Conservation (phyloP, 1,284 basidiomycete genomes). For the Vanrija humicola region DNA sequence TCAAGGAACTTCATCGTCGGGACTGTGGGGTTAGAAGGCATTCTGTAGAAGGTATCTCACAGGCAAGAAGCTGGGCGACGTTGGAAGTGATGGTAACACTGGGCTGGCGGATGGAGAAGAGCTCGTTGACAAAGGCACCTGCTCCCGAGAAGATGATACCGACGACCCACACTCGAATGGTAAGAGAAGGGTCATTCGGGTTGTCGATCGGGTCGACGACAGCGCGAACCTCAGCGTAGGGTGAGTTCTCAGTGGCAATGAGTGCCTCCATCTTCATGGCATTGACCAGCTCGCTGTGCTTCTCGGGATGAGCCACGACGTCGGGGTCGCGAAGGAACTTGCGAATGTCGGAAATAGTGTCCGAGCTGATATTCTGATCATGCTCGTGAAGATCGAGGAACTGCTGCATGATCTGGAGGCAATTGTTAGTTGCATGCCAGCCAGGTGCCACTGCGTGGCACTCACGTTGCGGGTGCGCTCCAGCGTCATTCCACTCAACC, state of each 20-base stretch:
- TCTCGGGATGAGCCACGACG: slow-evolving; percentile 20
- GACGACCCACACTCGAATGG: slow-evolving; percentile 73
- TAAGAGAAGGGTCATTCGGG: slow-evolving; percentile 71
- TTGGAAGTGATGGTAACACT: slow-evolving; percentile 27
- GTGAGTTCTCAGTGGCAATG: slow-evolving; percentile 54
- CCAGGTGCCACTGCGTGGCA: background rate
- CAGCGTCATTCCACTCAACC: slow-evolving; percentile 17
- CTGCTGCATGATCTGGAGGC: slow-evolving; percentile 20
- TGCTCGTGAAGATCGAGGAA: slow-evolving; percentile 24
- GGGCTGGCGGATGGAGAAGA: slow-evolving; percentile 48
- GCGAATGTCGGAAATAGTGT: slow-evolving; percentile 20
- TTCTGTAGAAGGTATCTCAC: background rate
- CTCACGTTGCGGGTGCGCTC: slow-evolving; percentile 17
- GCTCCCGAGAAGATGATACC: slow-evolving; percentile 52
- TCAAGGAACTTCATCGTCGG: slow-evolving; percentile 27
- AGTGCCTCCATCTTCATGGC: slow-evolving; percentile 38
- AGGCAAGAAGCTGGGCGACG: slow-evolving; percentile 32
- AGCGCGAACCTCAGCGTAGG: slow-evolving; percentile 82
- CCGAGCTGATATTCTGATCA: slow-evolving; percentile 32
- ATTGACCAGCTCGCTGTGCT: slow-evolving; percentile 25
- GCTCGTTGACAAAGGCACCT: slow-evolving; percentile 67
- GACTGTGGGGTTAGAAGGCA: slow-evolving; percentile 1
- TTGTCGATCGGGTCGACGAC: slow-evolving; percentile 75
- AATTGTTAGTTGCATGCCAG: background rate
- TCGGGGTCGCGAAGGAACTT: slow-evolving; percentile 26